Conservation (phyloP, 106 monocot species). For the Acorus gramineus region DNA sequence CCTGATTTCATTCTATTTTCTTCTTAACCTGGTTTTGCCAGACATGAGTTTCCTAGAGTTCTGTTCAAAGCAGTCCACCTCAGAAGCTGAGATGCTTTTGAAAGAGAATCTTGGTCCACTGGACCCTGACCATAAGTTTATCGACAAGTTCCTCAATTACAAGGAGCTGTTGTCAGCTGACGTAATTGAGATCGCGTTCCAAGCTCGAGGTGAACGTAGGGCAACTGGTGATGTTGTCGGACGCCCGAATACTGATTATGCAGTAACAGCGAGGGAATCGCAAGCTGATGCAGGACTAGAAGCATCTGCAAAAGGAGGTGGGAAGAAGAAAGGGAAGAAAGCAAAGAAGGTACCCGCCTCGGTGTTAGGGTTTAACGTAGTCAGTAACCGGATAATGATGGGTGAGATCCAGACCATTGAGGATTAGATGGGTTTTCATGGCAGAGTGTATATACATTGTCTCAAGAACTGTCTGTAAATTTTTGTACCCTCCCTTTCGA, state of each 20-base stretch:
- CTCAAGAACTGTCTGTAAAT: slow-evolving; percentile 19
- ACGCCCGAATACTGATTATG: neutral
- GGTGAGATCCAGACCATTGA: slow-evolving; percentile 88
- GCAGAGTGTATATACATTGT: slow-evolving; percentile 25
- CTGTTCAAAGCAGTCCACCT: slow-evolving; percentile 62
- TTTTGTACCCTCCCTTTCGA: neutral
- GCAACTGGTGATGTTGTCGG: neutral
- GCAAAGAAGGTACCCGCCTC: slow-evolving; percentile 70
- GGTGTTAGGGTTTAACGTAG: slow-evolving; percentile 73
- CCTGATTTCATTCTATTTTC: neutral
- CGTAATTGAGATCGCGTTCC: slow-evolving; percentile 75
- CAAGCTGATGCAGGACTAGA: slow-evolving; percentile 19
- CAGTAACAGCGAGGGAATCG: neutral
- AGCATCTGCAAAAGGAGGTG: slow-evolving; percentile 20
- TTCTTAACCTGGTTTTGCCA: slow-evolving; percentile 5
- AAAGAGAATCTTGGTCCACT: slow-evolving; percentile 70
- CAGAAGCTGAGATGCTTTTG: slow-evolving; percentile 73
- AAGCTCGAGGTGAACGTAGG: slow-evolving; percentile 8
- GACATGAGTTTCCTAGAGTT: slow-evolving; percentile 90
- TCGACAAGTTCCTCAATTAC: slow-evolving; percentile 88
- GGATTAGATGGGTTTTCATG: slow-evolving; percentile 23
- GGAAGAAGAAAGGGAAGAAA: slow-evolving; percentile 89
- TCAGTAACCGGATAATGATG: slow-evolving; percentile 97
- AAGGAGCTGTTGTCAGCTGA: slow-evolving; percentile 74
- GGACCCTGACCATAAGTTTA: slow-evolving; percentile 65